phyloP scores from a whole-genome alignment of 2,329 filamentous ascomycete genomes.

The Rhytidhysteron rufulum region DNA sequence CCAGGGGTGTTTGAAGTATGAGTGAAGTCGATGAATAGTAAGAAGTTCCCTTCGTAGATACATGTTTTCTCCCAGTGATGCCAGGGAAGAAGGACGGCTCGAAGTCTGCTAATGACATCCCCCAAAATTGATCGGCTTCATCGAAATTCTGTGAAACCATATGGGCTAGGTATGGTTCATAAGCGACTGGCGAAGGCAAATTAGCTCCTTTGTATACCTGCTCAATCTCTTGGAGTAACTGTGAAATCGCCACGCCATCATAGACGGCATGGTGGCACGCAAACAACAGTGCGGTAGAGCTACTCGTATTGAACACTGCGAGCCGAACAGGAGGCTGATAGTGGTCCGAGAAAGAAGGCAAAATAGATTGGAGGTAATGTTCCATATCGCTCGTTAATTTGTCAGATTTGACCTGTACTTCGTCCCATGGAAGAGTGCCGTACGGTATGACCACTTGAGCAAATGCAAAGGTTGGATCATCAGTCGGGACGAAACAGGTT shows the following conservation, averaged over 20 bases:
- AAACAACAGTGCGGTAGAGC: conserved; percentile 40
- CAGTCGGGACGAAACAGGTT: conserved; percentile 69
- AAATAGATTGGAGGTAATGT: conserved; percentile 39
- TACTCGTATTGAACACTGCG: conserved; percentile 15
- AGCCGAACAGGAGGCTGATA: conserved; percentile 35
- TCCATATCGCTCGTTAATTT: conserved; percentile 36
- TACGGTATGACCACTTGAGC: conserved; percentile 65
- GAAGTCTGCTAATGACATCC: conserved; percentile 51
- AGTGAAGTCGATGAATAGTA: conserved; percentile 21
- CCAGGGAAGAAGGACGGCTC: conserved; percentile 41
- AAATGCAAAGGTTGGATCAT: conserved; percentile 58
- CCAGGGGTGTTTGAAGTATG: conserved; percentile 18
- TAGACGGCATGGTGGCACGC: conserved; percentile 79
- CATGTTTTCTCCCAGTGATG: conserved; percentile 23
- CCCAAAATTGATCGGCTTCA: conserved; percentile 65
- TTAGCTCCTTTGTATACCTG: conserved; percentile 45
- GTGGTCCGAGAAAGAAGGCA: conserved; percentile 47
- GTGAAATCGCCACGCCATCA: conserved; percentile 72
- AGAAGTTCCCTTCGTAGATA: conserved; percentile 10
- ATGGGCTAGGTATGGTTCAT: conserved; percentile 61
- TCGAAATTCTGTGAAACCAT: conserved; percentile 50
- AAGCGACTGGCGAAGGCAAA: conserved; percentile 52
- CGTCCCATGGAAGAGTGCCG: conserved; percentile 42
- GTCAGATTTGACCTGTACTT: conserved; percentile 9
- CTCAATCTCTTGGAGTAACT: conserved; percentile 69